Evolutionary conservation across 2,329 filamentous ascomycete genomes (phyloP), one percentile per base, ranked within the genome.

Genomic region (Nothomitra cinnamomea): DNA sequence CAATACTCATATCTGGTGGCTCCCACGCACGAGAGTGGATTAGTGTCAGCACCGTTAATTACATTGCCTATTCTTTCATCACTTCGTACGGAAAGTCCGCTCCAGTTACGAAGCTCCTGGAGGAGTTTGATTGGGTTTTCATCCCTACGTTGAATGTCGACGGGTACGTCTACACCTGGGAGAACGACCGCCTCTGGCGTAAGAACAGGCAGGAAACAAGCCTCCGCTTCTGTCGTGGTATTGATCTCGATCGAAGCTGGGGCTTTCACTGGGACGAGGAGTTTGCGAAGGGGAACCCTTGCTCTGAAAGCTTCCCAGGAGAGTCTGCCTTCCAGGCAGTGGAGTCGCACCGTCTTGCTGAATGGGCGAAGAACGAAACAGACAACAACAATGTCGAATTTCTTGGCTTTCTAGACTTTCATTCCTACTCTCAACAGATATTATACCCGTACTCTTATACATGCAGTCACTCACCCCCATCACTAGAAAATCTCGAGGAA

Each of bases 21-120:
- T 75, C 85, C n/a, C 92, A 96, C 66, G 90, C 89, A 2, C 79
- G 92, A 38, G 92, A 98, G 72, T 98, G 92, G 92, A 94, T 98
- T 59, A 87, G 87, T 48, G 88, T 84, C 0, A 92, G 83, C 61
- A 94, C 88, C 0, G 87, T 94, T 52, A 94, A 84, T 61, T 96
- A 94, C 61, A 71, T 95, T 28, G 87, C 90, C 8, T 95, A 92
- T 78, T 85, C 80, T 15, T 75, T 96, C 49, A 85, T 95, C 61
- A 89, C 85, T 0, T 78, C 80, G 3, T 94, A 90, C 65, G 85
- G 85, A 56, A 86, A 87, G 77, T 67, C 75, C 62, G 57, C 75
- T 70, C 67, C 67, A 12, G 82, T 94, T 53, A 89, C 85, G 19
- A 83, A 81, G 56, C 73, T 96, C 7, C 75, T 98, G 2, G 76